A percentile compares a stretch with the other conserved stretches of the same genome.
Conservation (phyloP, 2,329 filamentous ascomycete genomes). For the Intubia oerlemansii region DNA sequence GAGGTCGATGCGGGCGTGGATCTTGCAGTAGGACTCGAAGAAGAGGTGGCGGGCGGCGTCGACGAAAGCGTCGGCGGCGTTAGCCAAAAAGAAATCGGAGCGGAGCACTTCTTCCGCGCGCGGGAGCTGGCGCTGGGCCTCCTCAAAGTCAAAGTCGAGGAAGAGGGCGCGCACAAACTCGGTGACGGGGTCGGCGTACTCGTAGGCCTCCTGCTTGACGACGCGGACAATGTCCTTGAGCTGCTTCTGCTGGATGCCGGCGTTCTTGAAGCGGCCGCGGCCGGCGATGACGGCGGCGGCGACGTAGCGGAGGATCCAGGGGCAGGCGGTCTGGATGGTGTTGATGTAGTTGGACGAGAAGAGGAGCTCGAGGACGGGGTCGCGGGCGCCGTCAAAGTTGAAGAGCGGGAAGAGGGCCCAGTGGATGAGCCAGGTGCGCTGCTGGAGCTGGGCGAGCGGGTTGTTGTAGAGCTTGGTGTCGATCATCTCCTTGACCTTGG, state of each 20-base stretch:
- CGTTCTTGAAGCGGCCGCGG: constrained; percentile 62
- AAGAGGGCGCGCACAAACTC: constrained; percentile 93
- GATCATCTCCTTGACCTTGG: constrained; percentile 79
- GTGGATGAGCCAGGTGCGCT: constrained; percentile 94
- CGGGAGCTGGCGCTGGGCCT: constrained; percentile 72
- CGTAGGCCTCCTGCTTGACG: constrained; percentile 90
- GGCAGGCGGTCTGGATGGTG: constrained; percentile 94
- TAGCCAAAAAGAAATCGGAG: constrained; percentile 86
- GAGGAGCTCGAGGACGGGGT: constrained; percentile 84
- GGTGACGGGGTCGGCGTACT: constrained; percentile 90
- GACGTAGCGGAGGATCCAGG: constrained; percentile 90
- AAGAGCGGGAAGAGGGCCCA: constrained; percentile 98
- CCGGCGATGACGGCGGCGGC: constrained; percentile 89
- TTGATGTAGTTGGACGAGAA: constrained; percentile 97
- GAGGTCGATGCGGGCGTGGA: constrained; percentile 95
- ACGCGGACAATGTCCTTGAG: constrained; percentile 93
- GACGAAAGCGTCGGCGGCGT: constrained; percentile 70
- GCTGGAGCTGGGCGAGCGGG: constrained; percentile 82
- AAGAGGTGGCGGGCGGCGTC: constrained; percentile 90
- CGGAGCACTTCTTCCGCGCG: constrained; percentile 82
- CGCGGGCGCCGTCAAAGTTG: constrained; percentile 83
- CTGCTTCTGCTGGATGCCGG: constrained; percentile 84
- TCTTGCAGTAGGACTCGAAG: constrained; percentile 99
- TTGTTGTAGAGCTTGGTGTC: constrained; percentile 93
- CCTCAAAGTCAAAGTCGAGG: constrained; percentile 90